Conservation (phyloP, 2,329 filamentous ascomycete genomes). For the Escovopsis sp. region DNA sequence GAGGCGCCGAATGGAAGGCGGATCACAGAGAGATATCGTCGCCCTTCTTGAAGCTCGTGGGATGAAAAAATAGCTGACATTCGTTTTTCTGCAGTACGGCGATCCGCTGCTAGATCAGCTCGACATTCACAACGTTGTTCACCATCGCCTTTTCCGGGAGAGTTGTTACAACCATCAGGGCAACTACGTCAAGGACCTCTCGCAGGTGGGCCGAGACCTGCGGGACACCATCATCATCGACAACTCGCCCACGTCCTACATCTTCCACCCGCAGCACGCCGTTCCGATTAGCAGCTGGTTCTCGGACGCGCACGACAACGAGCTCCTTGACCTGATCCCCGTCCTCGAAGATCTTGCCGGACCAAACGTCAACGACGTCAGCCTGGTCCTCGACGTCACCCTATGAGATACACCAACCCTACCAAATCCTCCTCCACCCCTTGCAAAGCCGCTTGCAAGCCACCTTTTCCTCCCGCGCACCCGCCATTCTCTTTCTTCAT, state of each 20-base stretch:
- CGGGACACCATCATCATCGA: slow-evolving; percentile 99
- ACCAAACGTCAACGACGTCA: slow-evolving; percentile 82
- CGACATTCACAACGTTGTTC: slow-evolving; percentile 92
- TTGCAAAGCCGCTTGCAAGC: too few species aligned
- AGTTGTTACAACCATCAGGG: slow-evolving; percentile 99
- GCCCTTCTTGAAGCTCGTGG: slow-evolving; percentile 5
- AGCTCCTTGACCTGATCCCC: slow-evolving; percentile 90
- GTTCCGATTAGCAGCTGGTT: slow-evolving; percentile 99
- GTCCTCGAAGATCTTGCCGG: slow-evolving; percentile 94
- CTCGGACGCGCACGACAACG: slow-evolving; percentile 97
- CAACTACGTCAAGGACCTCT: slow-evolving; percentile 98
- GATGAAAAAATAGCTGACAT: slow-evolving; percentile 9
- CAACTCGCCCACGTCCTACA: slow-evolving; percentile 97
- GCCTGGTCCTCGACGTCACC: slow-evolving; percentile 87
- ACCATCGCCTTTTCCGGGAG: slow-evolving; percentile 91
- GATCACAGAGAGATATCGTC: neutral
- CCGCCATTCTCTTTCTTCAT: slow-evolving; percentile 10
- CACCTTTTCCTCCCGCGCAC: slow-evolving; percentile 13
- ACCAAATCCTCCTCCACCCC: too few species aligned
- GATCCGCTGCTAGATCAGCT: slow-evolving; percentile 92
- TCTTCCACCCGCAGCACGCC: slow-evolving; percentile 97
- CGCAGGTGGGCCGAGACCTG: slow-evolving; percentile 87
- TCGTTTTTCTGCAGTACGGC: slow-evolving; percentile 52
- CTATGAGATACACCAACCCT: slow-evolving; percentile 31
- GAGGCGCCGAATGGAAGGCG: too few species aligned